Conservation (phyloP, 2,329 filamentous ascomycete species). For the Hyphodiscus sp. region DNA sequence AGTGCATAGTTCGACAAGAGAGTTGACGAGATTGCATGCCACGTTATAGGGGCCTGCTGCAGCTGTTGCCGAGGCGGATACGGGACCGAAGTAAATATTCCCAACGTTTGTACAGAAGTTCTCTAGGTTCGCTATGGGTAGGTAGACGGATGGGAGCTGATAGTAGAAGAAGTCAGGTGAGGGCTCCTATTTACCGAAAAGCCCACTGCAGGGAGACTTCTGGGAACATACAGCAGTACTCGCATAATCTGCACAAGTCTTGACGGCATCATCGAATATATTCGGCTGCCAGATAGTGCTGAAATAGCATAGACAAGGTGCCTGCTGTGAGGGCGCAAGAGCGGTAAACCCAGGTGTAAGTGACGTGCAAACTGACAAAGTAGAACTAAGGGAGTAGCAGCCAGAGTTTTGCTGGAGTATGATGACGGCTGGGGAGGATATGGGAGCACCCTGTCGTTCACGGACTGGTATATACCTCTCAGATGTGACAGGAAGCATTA, state of each 20-base stretch:
- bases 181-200: too few relatives aligned
- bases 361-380: conserved; percentile 19
- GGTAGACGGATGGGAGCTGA: too few relatives aligned
- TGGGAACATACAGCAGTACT: background rate
- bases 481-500: background rate
- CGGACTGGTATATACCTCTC: too few relatives aligned
- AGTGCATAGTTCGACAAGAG: too few relatives aligned
- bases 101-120: too few relatives aligned
- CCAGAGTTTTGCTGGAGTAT: conserved; percentile 12
- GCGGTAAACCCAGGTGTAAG: conserved; percentile 19
- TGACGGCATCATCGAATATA: background rate
- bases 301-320: conserved; percentile 16
- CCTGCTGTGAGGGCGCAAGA: conserved; percentile 18
- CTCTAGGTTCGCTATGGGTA: too few relatives aligned
- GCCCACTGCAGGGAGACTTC: background rate
- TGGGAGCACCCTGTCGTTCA: background rate
- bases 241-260: background rate
- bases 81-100: too few relatives aligned
- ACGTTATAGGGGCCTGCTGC: too few relatives aligned
- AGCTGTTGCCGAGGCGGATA: too few relatives aligned
- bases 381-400: conserved; percentile 15
- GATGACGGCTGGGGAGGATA: background rate
- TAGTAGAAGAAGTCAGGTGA: too few relatives aligned
- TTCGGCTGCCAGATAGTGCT: background rate
- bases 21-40: too few relatives aligned